These are phyloP conservation scores for Sporodiniella umbellata DNA, from an alignment of 371 early-diverging fungal species.

Conservation along the genomic window DNA sequence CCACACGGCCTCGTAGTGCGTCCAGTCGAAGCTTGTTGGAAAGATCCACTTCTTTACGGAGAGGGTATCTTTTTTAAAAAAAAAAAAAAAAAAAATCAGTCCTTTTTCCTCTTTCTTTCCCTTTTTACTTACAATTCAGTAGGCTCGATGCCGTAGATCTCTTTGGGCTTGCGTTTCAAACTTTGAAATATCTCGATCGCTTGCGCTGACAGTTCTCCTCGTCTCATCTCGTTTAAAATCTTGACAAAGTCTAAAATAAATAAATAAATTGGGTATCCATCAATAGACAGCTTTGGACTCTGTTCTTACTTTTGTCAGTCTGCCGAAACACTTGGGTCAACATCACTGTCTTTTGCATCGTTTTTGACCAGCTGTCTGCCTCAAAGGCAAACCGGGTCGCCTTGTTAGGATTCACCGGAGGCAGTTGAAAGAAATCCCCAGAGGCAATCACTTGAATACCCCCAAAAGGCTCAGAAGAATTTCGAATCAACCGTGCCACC, in stretches of 20 bases:
- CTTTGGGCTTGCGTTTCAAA: conserved; percentile 54
- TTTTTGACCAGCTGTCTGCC: conserved; percentile 57
- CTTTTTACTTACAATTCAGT: conserved; percentile 86
- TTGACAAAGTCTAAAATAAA: conserved; percentile 54
- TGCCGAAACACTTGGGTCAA: conserved; percentile 62
- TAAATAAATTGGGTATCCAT: too few species aligned
- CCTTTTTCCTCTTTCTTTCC: too few species aligned
- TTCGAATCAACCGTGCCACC: conserved; percentile 54
- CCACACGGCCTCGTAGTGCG: conserved; percentile 43
- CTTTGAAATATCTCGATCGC: conserved; percentile 49
- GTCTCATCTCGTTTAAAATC: conserved; percentile 69
- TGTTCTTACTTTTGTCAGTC: conserved; percentile 52
- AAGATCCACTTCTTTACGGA: conserved; percentile 71
- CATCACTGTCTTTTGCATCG: conserved; percentile 52
- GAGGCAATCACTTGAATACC: conserved; percentile 88
- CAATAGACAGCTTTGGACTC: too few species aligned
- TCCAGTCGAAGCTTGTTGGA: conserved; percentile 64
- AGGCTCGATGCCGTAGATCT: conserved; percentile 63
- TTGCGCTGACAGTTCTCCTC: conserved; percentile 55
- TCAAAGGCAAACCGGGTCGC: conserved; percentile 73
- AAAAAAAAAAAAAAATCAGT: too few species aligned
- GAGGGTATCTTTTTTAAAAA: conserved; percentile 41
- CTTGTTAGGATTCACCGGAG: conserved; percentile 67
- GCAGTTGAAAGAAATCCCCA: conserved; percentile 94
- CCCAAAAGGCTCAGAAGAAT: conserved; percentile 74